A percentile compares a stretch with the other conserved stretches of the same genome.
Evolutionary conservation across 1,284 basidiomycete species (phyloP).

Genomic region (Rugosomyces carneus): DNA sequence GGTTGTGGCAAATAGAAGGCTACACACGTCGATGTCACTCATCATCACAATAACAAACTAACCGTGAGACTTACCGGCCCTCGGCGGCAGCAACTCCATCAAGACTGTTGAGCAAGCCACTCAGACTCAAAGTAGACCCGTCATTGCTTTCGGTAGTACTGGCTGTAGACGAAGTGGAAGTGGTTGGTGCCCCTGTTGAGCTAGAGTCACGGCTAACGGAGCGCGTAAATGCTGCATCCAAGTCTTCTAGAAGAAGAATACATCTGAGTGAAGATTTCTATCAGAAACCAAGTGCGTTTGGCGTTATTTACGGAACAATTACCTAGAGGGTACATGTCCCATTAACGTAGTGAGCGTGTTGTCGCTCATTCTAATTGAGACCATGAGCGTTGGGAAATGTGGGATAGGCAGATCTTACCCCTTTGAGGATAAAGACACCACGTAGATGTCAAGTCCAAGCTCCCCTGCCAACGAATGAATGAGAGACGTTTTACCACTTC

Average conservation of each 20-base stretch:
- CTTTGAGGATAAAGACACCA: constrained; percentile 78
- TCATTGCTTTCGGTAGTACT: constrained; percentile 47
- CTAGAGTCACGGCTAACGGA: constrained; percentile 72
- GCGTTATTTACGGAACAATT: constrained; percentile 14
- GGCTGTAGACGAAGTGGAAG: constrained; percentile 31
- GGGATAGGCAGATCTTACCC: constrained; percentile 42
- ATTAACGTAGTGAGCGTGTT: constrained; percentile 77
- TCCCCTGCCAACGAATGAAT: constrained; percentile 85
- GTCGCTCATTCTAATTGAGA: constrained; percentile 69
- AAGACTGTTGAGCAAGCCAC: constrained; percentile 75
- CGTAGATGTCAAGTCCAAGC: constrained; percentile 83
- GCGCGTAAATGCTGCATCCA: constrained; percentile 82
- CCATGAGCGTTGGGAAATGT: constrained; percentile 6
- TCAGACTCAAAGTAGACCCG: constrained; percentile 76
- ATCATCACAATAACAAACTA: not conserved
- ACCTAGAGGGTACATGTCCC: constrained; percentile 80
- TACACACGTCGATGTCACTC: constrained; percentile 21
- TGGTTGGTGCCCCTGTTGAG: constrained; percentile 66
- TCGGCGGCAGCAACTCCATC: constrained; percentile 85
- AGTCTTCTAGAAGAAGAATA: constrained; percentile 83
- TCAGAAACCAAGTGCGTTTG: constrained; percentile 9
- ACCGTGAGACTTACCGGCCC: constrained; percentile 54
- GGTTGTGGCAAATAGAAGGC: constrained; percentile 76
- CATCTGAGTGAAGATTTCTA: constrained; percentile 42
- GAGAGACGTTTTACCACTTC: constrained; percentile 74